These are phyloP conservation scores for Hypomyces perniciosus DNA, from an alignment of 2,329 filamentous ascomycete genomes.

Conservation along the genomic window DNA sequence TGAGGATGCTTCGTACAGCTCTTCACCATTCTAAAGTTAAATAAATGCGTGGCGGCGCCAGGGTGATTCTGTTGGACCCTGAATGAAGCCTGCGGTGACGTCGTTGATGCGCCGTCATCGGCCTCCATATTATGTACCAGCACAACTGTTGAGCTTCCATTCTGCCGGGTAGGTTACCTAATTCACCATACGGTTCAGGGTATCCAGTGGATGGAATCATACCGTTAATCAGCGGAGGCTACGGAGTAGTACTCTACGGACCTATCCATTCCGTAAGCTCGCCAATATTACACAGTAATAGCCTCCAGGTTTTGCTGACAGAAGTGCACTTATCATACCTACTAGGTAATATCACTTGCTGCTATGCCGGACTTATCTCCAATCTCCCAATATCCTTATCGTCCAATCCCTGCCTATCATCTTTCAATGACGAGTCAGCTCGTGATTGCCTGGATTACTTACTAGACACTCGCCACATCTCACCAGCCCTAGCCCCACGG, in stretches of 20 bases:
- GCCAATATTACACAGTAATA: too few relatives aligned
- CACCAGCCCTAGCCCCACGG: conserved; percentile 5
- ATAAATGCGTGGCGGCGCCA: neutral
- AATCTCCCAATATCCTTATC: too few relatives aligned
- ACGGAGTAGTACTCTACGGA: too few relatives aligned
- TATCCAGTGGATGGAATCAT: too few relatives aligned
- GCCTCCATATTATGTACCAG: conserved; percentile 2
- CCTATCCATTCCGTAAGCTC: too few relatives aligned
- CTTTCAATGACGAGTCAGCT: too few relatives aligned
- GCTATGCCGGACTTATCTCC: neutral
- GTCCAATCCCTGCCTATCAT: too few relatives aligned
- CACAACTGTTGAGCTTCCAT: neutral
- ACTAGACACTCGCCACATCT: conserved; percentile 6
- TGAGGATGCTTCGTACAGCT: neutral
- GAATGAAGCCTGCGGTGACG: neutral
- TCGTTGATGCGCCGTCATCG: neutral
- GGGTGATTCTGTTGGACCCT: neutral
- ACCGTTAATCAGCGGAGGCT: too few relatives aligned
- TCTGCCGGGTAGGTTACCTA: too few relatives aligned
- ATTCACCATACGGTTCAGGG: too few relatives aligned
- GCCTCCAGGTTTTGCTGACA: too few relatives aligned
- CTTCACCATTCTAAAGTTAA: neutral
- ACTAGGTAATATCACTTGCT: neutral
- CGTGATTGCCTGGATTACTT: neutral
- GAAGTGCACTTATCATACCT: too few relatives aligned